Base-by-base conservation (phyloP, 1,284 basidiomycete genomes). In the Ceratobasidium sp. region DNA sequence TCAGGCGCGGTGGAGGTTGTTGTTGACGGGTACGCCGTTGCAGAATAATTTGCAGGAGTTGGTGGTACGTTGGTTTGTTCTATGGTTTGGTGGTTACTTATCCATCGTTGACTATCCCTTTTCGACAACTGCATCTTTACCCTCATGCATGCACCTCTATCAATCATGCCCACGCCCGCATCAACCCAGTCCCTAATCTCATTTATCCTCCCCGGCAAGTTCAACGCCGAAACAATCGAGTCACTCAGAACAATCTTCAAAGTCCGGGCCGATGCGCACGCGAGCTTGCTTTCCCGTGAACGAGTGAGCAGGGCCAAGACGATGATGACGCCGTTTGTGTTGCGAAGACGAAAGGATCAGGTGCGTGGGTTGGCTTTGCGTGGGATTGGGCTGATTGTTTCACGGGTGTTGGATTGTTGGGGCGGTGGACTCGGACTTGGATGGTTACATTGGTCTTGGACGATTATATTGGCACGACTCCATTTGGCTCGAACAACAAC, bases 261-360 rank as follows among this genome's bases (percentile, higher is more conserved):
- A 79, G 93, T 94, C 42, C 94, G 93, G 75, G 89, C 92, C 4
- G 92, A 94, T 75, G 89, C 90, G 10, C 92, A 92, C 72, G 87
- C 92, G 57, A 92, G 91, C 47, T 78, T 97, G 47, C 87, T 99
- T 15, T 92, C 95, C 5, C 89, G 93, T 76, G 91, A 95, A 77
- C 89, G 96, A 53, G 92, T 98, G 29, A 92, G 94, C 56, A 83
- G 96, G 69, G 97, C 97, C 4, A 97, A 98, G 81, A 94, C 92
- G 78, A 98, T 99, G 95, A 95, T 99, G 90, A 96, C 93, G 17
- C 97, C 97, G 0, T 99, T 99, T 77, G 96, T 99, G 31, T 85
- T 99, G 22, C 91, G 97, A 25, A 86, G 97, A 55, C 87, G 96
- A 73, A 99, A 99, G 80, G 93, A 95, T 72, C 92, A 94, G 80